phyloP scores from a whole-genome alignment of 148 eudicot genomes.

The Amaranthus cruentus region DNA sequence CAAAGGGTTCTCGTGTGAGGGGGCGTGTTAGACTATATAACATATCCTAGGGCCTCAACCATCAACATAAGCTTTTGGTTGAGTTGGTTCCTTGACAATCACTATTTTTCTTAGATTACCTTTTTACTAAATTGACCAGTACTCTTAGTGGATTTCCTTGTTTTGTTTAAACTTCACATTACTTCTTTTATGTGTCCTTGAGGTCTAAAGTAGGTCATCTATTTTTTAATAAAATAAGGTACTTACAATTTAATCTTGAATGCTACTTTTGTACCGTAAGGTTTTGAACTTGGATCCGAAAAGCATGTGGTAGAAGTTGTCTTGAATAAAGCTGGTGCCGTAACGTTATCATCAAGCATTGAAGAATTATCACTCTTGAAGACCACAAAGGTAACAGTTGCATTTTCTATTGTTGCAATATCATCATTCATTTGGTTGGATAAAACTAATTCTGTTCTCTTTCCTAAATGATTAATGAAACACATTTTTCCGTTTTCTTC shows the following conservation, averaged over 20 bases:
- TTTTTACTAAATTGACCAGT: background rate
- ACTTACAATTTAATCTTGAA: background rate
- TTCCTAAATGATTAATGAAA: background rate
- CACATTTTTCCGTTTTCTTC: background rate
- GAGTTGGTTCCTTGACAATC: background rate
- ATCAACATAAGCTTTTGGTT: too few species aligned
- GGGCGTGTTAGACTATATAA: too few species aligned
- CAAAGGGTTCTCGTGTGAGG: too few species aligned
- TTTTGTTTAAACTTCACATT: background rate
- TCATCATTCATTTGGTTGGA: background rate
- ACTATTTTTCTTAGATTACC: background rate
- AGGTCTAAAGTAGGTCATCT: too few species aligned
- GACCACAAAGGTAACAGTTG: conserved; percentile 65
- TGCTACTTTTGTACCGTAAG: conserved; percentile 32
- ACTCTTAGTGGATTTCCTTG: background rate
- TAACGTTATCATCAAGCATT: conserved; percentile 67
- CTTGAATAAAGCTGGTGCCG: conserved; percentile 53
- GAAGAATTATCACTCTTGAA: conserved; percentile 76
- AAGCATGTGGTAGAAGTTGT: conserved; percentile 79
- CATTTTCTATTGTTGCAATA: background rate
- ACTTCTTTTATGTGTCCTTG: background rate
- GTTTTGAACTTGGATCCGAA: conserved; percentile 96
- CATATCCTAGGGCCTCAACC: too few species aligned
- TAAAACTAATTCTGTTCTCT: background rate
- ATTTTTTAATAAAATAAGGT: background rate